Evolutionary conservation across 805 yeast genomes (phyloP), one percentile per base, ranked within the genome.

Genomic region (Ogataea pilisensis): DNA sequence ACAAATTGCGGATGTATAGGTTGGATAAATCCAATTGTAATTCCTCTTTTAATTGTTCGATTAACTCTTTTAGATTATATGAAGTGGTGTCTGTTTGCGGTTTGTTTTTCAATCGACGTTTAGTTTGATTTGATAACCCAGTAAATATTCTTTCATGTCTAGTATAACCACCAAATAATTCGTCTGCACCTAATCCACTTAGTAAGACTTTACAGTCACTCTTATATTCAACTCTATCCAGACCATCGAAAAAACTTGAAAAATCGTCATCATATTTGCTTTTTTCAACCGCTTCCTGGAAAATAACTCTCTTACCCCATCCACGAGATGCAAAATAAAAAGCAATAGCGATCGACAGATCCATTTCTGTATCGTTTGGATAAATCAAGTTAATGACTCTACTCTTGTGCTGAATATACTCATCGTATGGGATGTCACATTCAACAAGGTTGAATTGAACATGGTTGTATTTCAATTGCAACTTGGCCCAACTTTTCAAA

Each of bases 121-220:
- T 42, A 31, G 48, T 35, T 46, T 58, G 41, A 46, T 53, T 49
- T 41, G 64, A 45, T 5, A 57, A 38, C 11, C 53, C 50, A 0
- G 69, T 64, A 55, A 75, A 74, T 2, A 75, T 54, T 26, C 76
- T 61, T 46, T 77, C 82, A 51, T 93, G 95, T 34, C 97, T 72
- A 18, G 95, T 85, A 59, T 93, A 93, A 0, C 99, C 99, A 0
- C 96, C 99, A 68, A 85, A 90, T 16, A 93, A 64, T 61, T 93
- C 99, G 64, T 93, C 99, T 0, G 99, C 99, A 1, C 99, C 99
- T 11, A 93, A 69, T 0, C 99, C 99, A 39, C 96, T 86, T 27
- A 93, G 67, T 8, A 93, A 60, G 0, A 93, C 95, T 49, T 78
- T 75, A 8, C 88, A 75, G 8, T 63, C 58, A 16, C 89, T 75